Conservation (phyloP, 345 rosid genomes). For the Linum lewisii region DNA sequence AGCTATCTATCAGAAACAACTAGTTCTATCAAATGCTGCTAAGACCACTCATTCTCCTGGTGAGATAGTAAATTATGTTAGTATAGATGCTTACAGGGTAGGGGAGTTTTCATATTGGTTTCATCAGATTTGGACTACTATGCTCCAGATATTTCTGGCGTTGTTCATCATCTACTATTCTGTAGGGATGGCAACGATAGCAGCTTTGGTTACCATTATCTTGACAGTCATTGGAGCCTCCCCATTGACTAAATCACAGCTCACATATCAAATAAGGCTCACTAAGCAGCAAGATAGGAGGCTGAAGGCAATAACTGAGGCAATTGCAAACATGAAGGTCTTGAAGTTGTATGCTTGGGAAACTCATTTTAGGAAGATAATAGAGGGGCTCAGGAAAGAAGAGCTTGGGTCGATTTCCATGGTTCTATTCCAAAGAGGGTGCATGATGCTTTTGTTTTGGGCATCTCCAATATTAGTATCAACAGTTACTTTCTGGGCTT, state of each 20-base stretch:
- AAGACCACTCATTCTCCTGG: constrained; percentile 50
- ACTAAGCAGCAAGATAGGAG: constrained; percentile 54
- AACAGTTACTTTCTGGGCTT: constrained; percentile 35
- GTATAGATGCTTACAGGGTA: constrained; percentile 51
- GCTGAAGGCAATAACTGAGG: constrained; percentile 57
- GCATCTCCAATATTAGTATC: constrained; percentile 45
- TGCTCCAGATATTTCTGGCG: constrained; percentile 47
- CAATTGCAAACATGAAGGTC: constrained; percentile 58
- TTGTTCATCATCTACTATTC: constrained; percentile 35
- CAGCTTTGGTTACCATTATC: constrained; percentile 33
- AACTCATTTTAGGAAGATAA: constrained; percentile 37
- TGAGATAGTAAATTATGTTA: constrained; percentile 51
- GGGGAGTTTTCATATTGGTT: constrained; percentile 40
- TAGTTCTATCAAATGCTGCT: constrained; percentile 38
- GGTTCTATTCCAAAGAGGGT: constrained; percentile 24
- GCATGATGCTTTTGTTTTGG: constrained; percentile 33
- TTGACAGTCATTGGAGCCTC: constrained; percentile 35
- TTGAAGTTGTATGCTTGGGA: constrained; percentile 84
- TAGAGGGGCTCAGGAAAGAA: constrained; percentile 23
- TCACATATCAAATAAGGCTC: constrained; percentile 38
- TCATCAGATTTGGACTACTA: constrained; percentile 46
- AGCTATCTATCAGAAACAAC: constrained; percentile 44
- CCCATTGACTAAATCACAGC: constrained; percentile 43
- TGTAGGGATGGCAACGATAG: constrained; percentile 48
- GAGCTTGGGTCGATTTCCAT: constrained; percentile 50